A percentile compares a stretch with the other conserved stretches of the same genome.
phyloP scores from a whole-genome alignment of 2,329 filamentous ascomycete genomes.

The Botrytis medusae region DNA sequence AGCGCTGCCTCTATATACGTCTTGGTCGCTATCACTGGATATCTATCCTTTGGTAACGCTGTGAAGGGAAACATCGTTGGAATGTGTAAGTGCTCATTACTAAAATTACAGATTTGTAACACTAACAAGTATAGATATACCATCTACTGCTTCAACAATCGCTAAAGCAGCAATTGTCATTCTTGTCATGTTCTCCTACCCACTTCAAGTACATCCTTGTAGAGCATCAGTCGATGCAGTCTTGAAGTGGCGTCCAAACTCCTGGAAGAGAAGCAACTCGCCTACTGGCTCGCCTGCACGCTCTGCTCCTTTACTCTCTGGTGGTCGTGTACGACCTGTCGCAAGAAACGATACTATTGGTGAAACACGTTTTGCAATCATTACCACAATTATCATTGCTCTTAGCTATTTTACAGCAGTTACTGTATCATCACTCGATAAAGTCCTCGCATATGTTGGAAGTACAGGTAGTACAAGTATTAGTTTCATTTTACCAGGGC shows the following conservation, averaged over 20 bases:
- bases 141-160: slow-evolving; percentile 81
- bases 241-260: slow-evolving; percentile 80
- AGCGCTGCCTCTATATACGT: slow-evolving; percentile 85
- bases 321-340: slow-evolving; percentile 47
- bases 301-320: slow-evolving; percentile 43
- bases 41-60: slow-evolving; percentile 89
- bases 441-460: slow-evolving; percentile 91
- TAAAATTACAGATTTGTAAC: slow-evolving; percentile 4
- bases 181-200: slow-evolving; percentile 94
- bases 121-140: slow-evolving; percentile 51
- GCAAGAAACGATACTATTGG: slow-evolving; percentile 66
- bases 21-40: slow-evolving; percentile 90
- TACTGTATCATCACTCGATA: slow-evolving; percentile 84
- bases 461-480: slow-evolving; percentile 94
- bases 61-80: slow-evolving; percentile 90
- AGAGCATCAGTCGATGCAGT: slow-evolving; percentile 93
- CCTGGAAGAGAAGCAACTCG: slow-evolving; percentile 39
- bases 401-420: slow-evolving; percentile 85
- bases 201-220: slow-evolving; percentile 92
- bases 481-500: slow-evolving; percentile 90
- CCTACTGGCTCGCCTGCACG: slow-evolving; percentile 42
- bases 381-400: slow-evolving; percentile 84
- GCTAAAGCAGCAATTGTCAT: slow-evolving; percentile 94
- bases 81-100: slow-evolving; percentile 66
- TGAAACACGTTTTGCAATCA: slow-evolving; percentile 82